Conservation (phyloP, 148 eudicot genomes). For the Heliamphora exappendiculata region DNA sequence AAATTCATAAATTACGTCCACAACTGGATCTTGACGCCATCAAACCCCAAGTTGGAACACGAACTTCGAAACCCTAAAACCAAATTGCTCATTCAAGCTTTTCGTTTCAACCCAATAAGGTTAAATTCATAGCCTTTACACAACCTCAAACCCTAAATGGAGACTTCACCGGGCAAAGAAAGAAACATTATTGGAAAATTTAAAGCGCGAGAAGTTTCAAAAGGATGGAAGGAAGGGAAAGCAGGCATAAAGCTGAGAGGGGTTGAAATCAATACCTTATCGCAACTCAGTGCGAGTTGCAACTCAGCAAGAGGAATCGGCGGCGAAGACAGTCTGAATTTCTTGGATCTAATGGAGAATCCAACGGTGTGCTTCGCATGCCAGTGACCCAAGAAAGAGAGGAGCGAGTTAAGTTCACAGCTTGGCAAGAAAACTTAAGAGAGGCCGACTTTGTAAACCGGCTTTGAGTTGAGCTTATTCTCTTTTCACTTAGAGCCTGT, state of each 20-base stretch:
- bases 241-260: not conserved
- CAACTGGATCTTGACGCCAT: not conserved
- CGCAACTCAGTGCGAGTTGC: not conserved
- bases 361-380: not conserved
- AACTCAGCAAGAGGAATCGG: not conserved
- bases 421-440: too few relatives aligned
- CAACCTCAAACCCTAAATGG: not conserved
- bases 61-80: slow-evolving; percentile 28
- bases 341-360: not conserved
- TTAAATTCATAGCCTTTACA: not conserved
- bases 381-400: too few relatives aligned
- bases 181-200: not conserved
- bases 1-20: not conserved
- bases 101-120: not conserved
- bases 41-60: not conserved
- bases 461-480: too few relatives aligned
- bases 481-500: too few relatives aligned
- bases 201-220: not conserved
- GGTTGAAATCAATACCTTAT: not conserved
- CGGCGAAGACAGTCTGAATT: not conserved
- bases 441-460: too few relatives aligned
- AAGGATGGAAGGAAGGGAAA: not conserved
- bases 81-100: slow-evolving; percentile 1
- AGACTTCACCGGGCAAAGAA: not conserved
- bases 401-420: too few relatives aligned